Percentiles rank a stretch among this genome's conserved stretches.
Evolutionary conservation across 192 early-diverging fungal species (phyloP).

Genomic region (Funneliformis mosseae): DNA sequence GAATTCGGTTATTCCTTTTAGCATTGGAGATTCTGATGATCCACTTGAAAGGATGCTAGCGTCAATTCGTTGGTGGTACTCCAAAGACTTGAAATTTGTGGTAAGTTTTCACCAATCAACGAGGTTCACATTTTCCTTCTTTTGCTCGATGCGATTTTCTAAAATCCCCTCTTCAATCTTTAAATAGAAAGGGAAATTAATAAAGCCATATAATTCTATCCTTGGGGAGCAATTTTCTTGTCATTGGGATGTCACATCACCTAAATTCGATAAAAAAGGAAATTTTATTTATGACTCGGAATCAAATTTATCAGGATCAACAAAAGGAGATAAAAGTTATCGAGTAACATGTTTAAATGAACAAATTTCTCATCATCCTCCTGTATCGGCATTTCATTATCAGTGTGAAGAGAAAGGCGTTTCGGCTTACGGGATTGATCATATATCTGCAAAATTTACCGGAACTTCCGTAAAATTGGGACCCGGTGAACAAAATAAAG

Average conservation of each 20-base stretch:
- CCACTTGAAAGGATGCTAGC: slow-evolving; percentile 70
- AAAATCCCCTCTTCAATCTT: background rate
- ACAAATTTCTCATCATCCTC: slow-evolving; percentile 66
- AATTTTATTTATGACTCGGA: slow-evolving; percentile 38
- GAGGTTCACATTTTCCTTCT: background rate
- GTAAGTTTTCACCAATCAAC: slow-evolving; percentile 28
- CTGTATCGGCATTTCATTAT: slow-evolving; percentile 64
- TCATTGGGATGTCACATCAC: slow-evolving; percentile 50
- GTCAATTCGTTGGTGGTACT: slow-evolving; percentile 71
- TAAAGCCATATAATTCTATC: slow-evolving; percentile 63
- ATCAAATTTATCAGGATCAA: slow-evolving; percentile 1
- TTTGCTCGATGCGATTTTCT: background rate
- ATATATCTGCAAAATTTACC: slow-evolving; percentile 73
- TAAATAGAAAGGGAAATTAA: slow-evolving; percentile 43
- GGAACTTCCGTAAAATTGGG: slow-evolving; percentile 72
- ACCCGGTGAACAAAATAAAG: slow-evolving; percentile 64
- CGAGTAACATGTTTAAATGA: slow-evolving; percentile 62
- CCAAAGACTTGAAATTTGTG: slow-evolving; percentile 67
- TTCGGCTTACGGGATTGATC: slow-evolving; percentile 67
- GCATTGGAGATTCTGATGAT: slow-evolving; percentile 63
- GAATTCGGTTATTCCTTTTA: slow-evolving; percentile 36
- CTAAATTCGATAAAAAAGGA: slow-evolving; percentile 43
- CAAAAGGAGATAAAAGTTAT: slow-evolving; percentile 30
- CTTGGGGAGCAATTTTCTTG: slow-evolving; percentile 62
- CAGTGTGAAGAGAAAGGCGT: slow-evolving; percentile 64